Evolutionary conservation across 306 rosid genomes (phyloP), one percentile per base, ranked within the genome.

Genomic region (Medicago arabica): DNA sequence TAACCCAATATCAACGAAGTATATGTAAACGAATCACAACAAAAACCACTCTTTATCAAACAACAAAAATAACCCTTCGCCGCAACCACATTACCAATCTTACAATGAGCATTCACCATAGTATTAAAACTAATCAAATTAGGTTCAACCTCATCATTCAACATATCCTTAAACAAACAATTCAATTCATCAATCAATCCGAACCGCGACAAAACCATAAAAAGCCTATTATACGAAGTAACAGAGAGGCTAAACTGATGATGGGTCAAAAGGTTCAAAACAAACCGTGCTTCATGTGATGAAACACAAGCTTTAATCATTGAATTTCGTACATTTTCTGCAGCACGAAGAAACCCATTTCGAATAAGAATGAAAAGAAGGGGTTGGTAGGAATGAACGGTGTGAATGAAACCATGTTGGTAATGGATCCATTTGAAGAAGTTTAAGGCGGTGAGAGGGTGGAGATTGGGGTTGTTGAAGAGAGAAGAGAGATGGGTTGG

Each of bases 1-100:
- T 91, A 86, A 59, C 98, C 93, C 87, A 91, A 66, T 64, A 93
- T 86, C 92, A 93, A 83, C 3, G 97, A 93, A 75, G 91, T 85
- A 74, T 81, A 91, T 0, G 93, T 86, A 83, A 86, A 86, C 6
- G 84, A 69, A 86, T 88, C 95, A 1, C 88, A 89, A 40, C n/a
- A 68, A 74, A 91, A 82, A 21, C 90, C 93, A 8, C 77, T 82
- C 72, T 72, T 85, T 8, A 86, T 53, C n/a, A 89, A 85, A 79
- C 83, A 85, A 41, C 85, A 23, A 1, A 91, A 40, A 67, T 81
- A 86, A 58, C 83, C 11, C 54, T 69, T 75, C 0, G 89, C 96
- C 82, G 72, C 90, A 8, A n/a, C 70, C 76, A 88, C 69, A 83
- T 85, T 69, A 75, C 98, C 98, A 51, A 89, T 9, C 69, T 87